Percentiles rank a stretch among this genome's conserved stretches.
Conservation (phyloP, 768 basidiomycete species). For the Kwoniella pini region DNA sequence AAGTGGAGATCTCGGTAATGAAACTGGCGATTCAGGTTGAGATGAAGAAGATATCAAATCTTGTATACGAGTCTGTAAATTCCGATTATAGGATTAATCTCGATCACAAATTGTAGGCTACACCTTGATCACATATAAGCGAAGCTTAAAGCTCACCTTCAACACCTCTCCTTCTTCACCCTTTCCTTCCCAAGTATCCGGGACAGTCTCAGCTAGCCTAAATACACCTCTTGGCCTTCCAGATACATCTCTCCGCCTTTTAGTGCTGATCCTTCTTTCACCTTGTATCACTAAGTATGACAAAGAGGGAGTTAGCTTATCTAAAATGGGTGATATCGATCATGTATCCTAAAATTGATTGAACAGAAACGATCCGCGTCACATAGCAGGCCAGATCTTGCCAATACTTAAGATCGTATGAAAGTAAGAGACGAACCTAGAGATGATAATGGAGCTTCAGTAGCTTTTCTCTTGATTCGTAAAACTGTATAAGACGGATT, state of each 20-base stretch:
- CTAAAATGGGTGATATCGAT: too few relatives aligned
- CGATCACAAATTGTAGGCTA: neutral
- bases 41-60: constrained; percentile 15
- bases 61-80: constrained; percentile 8
- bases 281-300: constrained; percentile 51
- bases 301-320: too few relatives aligned
- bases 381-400: neutral
- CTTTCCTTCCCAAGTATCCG: constrained; percentile 48
- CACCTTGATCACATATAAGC: neutral
- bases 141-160: constrained; percentile 40
- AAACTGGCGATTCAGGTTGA: constrained; percentile 6
- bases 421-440: constrained; percentile 39
- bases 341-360: too few relatives aligned
- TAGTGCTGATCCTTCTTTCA: constrained; percentile 26
- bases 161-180: constrained; percentile 50
- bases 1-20: neutral
- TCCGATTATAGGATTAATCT: neutral
- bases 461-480: constrained; percentile 55
- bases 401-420: neutral
- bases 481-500: constrained; percentile 47
- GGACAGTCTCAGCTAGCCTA: constrained; percentile 54
- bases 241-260: constrained; percentile 29
- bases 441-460: constrained; percentile 51
- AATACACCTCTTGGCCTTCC: constrained; percentile 47
- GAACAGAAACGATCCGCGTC: neutral